These are phyloP conservation scores for Globisporangium barbulae DNA, from an alignment of 352 stramenopile genomes.

Conservation along the genomic window DNA sequence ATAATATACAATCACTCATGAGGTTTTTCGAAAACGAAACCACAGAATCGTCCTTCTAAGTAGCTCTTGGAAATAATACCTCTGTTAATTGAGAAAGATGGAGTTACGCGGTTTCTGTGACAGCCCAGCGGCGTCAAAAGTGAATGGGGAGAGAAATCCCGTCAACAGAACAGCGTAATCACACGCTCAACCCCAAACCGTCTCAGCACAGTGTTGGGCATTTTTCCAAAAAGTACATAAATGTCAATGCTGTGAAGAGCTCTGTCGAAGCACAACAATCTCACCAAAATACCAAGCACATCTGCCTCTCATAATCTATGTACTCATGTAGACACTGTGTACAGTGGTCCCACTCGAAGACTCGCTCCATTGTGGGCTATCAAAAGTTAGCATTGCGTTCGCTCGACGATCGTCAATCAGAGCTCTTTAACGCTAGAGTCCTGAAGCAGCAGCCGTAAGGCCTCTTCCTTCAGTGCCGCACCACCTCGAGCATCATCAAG, in stretches of 20 bases:
- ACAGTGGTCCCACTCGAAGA: background rate
- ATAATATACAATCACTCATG: background rate
- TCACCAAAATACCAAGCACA: no score
- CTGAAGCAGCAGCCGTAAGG: no score
- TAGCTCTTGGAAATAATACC: background rate
- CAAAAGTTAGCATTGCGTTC: slow-evolving; percentile 4
- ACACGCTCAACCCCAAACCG: no score
- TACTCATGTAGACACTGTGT: background rate
- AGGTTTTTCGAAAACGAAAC: background rate
- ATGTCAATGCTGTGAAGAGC: no score
- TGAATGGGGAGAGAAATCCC: no score
- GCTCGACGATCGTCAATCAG: background rate
- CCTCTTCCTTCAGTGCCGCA: background rate
- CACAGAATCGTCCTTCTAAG: background rate
- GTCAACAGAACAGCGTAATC: no score
- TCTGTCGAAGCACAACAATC: no score
- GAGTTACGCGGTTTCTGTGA: no score
- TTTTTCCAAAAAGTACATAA: no score
- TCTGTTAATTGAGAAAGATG: background rate
- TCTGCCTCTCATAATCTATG: no score
- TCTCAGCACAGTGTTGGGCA: no score
- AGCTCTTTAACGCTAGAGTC: background rate
- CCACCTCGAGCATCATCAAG: background rate
- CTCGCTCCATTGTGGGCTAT: background rate
- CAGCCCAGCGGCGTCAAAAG: no score